Percentiles rank a stretch among this genome's conserved stretches.
These are phyloP conservation scores for Scutellaria baicalensis DNA, from an alignment of 257 asterid species.

Conservation along the genomic window DNA sequence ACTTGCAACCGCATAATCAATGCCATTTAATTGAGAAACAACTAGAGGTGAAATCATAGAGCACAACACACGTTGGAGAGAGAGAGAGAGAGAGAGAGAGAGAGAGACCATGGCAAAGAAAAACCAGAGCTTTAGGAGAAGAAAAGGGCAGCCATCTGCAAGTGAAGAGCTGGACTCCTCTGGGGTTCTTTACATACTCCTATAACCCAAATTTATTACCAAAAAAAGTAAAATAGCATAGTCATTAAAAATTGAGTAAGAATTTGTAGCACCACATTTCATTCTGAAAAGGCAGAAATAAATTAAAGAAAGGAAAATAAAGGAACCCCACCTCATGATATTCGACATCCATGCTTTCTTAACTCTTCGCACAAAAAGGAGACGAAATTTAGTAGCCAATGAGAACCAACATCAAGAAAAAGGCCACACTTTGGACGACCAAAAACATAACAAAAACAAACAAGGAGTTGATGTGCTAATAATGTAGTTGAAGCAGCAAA, in stretches of 20 bases:
- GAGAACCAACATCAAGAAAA: conserved; percentile 9
- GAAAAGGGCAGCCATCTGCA: conserved; percentile 88
- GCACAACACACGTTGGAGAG: conserved; percentile 9
- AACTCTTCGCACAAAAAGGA: neutral
- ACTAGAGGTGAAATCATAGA: neutral
- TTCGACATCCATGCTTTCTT: conserved; percentile 46
- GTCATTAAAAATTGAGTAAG: neutral
- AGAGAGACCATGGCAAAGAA: conserved; percentile 86
- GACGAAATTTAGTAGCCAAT: neutral
- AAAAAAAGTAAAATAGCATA: neutral
- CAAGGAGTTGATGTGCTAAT: neutral
- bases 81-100: conserved; percentile 27
- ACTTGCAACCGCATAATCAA: conserved; percentile 16
- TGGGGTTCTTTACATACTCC: conserved; percentile 63
- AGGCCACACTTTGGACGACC: neutral
- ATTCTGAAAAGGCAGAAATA: no score
- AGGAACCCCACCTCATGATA: conserved; percentile 57
- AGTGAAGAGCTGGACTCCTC: conserved; percentile 74
- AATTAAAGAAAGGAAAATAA: neutral
- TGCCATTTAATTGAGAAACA: conserved; percentile 10
- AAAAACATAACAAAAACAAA: neutral
- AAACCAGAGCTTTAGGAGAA: conserved; percentile 93
- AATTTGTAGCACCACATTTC: no score
- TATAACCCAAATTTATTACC: conserved; percentile 1
- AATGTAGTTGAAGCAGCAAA: neutral